Evolutionary conservation across 441 rosid species (phyloP), one percentile per base, ranked within the genome.

Genomic region (Macaranga tanarius): DNA sequence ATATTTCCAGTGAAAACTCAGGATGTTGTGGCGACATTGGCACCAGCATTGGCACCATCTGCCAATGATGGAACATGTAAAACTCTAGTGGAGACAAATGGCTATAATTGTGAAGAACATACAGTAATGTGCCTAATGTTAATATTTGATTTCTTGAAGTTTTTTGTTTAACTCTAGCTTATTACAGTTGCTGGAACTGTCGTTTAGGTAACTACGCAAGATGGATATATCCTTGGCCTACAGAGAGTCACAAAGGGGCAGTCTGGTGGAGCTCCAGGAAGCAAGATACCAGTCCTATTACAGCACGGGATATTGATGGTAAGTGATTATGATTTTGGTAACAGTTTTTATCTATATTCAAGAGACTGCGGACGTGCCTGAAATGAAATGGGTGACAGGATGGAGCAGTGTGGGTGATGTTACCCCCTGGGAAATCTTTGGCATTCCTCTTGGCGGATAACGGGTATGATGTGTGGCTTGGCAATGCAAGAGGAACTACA

Each of bases 101-200:
- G 79, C 80, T 84, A 80, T 78, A 73, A 62, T 23, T 86, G 86
- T 51, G 84, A 86, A 82, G 90, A 85, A 77, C 87, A 85, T 65
- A 81, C 54, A 48, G 87, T 79, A 75, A 52, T 64, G 5, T 26
- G 20, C 65, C 28, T 13, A n/a, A 26, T 47, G 7, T 56, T 54
- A 13, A 6, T 66, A 7, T 50, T 50, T 71, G 67, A 60, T 26
- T 47, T 48, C 60, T 3, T 20, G 19, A 44, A 47, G 65, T 48
- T 73, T 60, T 31, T 51, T 26, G 11, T 5, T 58, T 47, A 28
- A 23, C 57, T 5, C 69, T 17, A 38, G 69, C 48, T 56, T 56
- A 54, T 58, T 60, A 45, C 6, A 28, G 25, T 59, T 66, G 23
- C 16, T 7, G 47, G 56, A 26, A 15, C 22, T 55, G 64, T 40